Evolutionary conservation across 495 filamentous ascomycete genomes (phyloP), one percentile per base, ranked within the genome.

Genomic region (Xylaria intraflava): DNA sequence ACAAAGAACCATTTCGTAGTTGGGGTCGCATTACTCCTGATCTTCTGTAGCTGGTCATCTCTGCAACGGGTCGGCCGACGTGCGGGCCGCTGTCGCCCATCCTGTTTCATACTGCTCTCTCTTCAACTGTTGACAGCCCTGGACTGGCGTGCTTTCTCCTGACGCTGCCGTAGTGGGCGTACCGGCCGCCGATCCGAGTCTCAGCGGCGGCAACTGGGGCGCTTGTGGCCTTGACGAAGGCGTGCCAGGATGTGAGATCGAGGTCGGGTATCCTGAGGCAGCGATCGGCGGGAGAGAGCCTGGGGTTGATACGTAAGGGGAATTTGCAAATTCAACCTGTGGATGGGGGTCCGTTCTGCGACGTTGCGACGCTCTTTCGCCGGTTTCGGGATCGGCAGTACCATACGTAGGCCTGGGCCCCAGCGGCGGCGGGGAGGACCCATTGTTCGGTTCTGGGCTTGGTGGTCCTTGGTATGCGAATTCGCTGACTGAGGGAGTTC

Each of bases 401-500:
- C 64, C 45, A 40, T 55, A 55, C 5, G 52, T 31, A 20, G 51
- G 17, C 19, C 44, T 42, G 4, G 44, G 19, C 17, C 27, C 30
- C 1, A 26, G 45, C 19, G 44, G 44, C 52, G 51, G 61, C 61
- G 23, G 56, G 30, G 41, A 48, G 22, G 61, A 66, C 56, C 43
- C 42, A 61, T 38, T 53, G 58, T 35, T 31, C 41, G 56, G 36
- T 53, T 51, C 23, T 48, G 77, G 78, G 53, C 74, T 80, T 23
- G 73, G 69, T 29, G 76, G 75, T 2, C 66, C 73, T 40, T 73
- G 70, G 26, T 74, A 73, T 6, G 71, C 75, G 30, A 72, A 65
- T 17, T 79, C 72, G 49, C 70, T 72, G 49, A 74, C 72, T 16
- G 76, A 72, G 1, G 79, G 73, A 8, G 79, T 78, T 55, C 78